Evolutionary conservation across 148 eudicot species (phyloP).

Genomic region (Agrostemma githago): DNA sequence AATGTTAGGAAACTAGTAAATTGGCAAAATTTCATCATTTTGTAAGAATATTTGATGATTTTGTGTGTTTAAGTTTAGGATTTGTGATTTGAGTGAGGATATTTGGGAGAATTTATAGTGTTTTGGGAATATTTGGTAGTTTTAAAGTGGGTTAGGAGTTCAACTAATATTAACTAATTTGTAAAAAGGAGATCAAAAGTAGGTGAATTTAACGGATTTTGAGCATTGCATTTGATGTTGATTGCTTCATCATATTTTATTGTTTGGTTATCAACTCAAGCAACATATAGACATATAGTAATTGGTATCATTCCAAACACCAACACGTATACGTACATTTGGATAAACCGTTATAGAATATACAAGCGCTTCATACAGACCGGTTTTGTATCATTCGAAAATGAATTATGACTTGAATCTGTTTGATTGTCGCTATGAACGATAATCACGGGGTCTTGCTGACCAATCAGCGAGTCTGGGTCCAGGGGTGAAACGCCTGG

Average conservation of each 20-base stretch:
- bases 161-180: constrained; percentile 50
- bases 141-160: constrained; percentile 50
- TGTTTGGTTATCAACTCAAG: background rate
- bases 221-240: background rate
- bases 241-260: background rate
- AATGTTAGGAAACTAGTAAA: constrained; percentile 6
- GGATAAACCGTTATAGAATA: too few species aligned
- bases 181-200: constrained; percentile 7
- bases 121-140: constrained; percentile 28
- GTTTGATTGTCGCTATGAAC: too few species aligned
- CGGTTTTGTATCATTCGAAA: too few species aligned
- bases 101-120: constrained; percentile 32
- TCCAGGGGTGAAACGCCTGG: too few species aligned
- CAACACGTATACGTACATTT: background rate
- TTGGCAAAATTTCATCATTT: constrained; percentile 9
- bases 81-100: constrained; percentile 15
- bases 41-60: background rate
- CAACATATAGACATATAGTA: background rate
- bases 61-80: constrained; percentile 17
- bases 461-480: too few species aligned
- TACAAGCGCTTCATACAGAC: too few species aligned
- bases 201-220: constrained; percentile 27
- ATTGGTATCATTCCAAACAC: background rate
- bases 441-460: too few species aligned
- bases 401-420: too few species aligned